Percentiles rank a stretch among this genome's conserved stretches.
These are phyloP conservation scores for Picocystis salinarum DNA, from an alignment of 139 green algal genomes.

Conservation along the genomic window DNA sequence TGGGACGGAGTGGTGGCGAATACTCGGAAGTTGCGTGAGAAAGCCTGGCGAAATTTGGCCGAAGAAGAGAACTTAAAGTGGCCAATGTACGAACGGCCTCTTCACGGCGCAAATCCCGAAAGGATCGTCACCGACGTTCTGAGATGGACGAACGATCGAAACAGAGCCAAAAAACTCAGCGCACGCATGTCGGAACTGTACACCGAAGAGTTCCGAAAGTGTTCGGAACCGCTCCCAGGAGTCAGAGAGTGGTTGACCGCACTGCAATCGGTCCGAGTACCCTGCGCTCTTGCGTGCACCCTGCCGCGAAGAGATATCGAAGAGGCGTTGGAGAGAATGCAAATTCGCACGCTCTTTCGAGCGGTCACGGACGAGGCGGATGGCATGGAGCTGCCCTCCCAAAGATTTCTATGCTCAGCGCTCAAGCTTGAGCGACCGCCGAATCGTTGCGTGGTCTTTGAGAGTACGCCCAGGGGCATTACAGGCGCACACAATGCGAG, in stretches of 20 bases:
- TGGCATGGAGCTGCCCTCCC: constrained; percentile 54
- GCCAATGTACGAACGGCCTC: constrained; percentile 10
- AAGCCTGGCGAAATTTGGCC: constrained; percentile 42
- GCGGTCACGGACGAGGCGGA: constrained; percentile 32
- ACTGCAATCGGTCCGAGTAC: constrained; percentile 10
- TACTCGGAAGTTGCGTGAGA: constrained; percentile 14
- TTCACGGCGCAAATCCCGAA: constrained; percentile 31
- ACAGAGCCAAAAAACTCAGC: constrained; percentile 13
- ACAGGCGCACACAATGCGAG: constrained; percentile 78
- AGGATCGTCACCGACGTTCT: constrained; percentile 33
- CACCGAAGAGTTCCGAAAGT: constrained; percentile 5
- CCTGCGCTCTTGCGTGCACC: constrained; percentile 9
- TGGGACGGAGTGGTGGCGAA: constrained; percentile 11
- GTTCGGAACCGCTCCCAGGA: constrained; percentile 4
- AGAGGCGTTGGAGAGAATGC: constrained; percentile 13
- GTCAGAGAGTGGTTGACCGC: constrained; percentile 16
- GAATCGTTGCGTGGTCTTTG: constrained; percentile 66
- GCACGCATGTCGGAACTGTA: constrained; percentile 11
- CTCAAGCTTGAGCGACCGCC: constrained; percentile 62
- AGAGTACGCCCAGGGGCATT: constrained; percentile 30
- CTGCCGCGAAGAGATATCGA: constrained; percentile 9
- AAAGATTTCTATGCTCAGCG: constrained; percentile 51
- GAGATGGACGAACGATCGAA: constrained; percentile 38
- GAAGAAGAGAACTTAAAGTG: constrained; percentile 18
- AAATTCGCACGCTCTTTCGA: constrained; percentile 7